These are phyloP conservation scores for Podospora pseudopauciseta DNA, from an alignment of 495 filamentous ascomycete species.

Conservation along the genomic window DNA sequence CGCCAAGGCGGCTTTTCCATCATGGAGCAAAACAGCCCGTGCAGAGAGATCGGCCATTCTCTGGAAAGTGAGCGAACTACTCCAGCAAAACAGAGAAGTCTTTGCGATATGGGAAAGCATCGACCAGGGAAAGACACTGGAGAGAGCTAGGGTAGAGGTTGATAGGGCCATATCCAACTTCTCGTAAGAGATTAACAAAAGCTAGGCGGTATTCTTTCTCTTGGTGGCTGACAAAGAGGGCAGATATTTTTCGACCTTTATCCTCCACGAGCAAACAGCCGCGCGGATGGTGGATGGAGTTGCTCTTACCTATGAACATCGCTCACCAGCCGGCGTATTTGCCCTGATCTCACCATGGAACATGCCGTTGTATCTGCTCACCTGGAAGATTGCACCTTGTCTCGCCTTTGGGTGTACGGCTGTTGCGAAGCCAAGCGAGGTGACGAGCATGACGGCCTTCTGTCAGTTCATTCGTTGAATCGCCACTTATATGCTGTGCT, in stretches of 20 bases:
- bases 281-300: conserved; percentile 27
- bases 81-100: conserved; percentile 23
- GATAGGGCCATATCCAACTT: conserved; percentile 30
- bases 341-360: conserved; percentile 32
- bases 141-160: conserved; percentile 26
- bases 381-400: conserved; percentile 32
- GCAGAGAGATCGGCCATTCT: conserved; percentile 22
- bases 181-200: conserved; percentile 11
- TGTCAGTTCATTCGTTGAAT: conserved; percentile 39
- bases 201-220: neutral
- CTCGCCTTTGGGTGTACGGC: conserved; percentile 32
- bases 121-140: conserved; percentile 30
- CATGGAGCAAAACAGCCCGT: conserved; percentile 28
- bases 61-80: conserved; percentile 22
- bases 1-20: conserved; percentile 24
- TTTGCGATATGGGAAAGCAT: conserved; percentile 35
- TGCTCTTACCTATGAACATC: conserved; percentile 29
- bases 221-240: neutral
- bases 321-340: conserved; percentile 29
- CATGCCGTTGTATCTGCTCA: conserved; percentile 31
- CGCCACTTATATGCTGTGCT: neutral
- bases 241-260: conserved; percentile 31
- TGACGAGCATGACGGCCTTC: conserved; percentile 45
- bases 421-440: conserved; percentile 29
- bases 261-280: conserved; percentile 28